Evolutionary conservation across 2,329 filamentous ascomycete species (phyloP).

Genomic region (Sarocladium kiliense): DNA sequence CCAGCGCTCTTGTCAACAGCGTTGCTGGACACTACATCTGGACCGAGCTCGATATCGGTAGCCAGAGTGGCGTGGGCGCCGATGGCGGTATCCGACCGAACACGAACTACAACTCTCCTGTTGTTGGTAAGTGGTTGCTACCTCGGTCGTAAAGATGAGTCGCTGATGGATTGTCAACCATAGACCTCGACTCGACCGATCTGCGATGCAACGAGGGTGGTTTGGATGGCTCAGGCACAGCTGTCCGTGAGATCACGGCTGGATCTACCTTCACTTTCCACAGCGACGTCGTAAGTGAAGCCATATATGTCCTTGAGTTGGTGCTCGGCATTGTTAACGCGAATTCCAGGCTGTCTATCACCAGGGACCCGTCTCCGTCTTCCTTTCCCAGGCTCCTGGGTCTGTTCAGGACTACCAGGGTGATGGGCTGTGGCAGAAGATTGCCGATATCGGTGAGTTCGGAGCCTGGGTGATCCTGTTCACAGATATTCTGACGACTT

Average conservation of each 20-base stretch:
- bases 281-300: constrained; percentile 21
- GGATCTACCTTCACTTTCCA: constrained; percentile 31
- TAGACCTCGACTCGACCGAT: constrained; percentile 31
- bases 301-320: neutral
- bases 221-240: constrained; percentile 21
- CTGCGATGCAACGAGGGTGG: constrained; percentile 33
- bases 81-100: constrained; percentile 30
- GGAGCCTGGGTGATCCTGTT: neutral
- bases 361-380: constrained; percentile 29
- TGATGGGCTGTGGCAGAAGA: constrained; percentile 33
- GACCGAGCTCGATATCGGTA: constrained; percentile 21
- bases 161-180: neutral
- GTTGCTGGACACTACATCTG: constrained; percentile 24
- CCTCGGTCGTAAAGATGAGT: neutral
- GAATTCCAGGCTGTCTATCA: constrained; percentile 29
- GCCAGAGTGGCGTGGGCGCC: constrained; percentile 20
- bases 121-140: constrained; percentile 18
- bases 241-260: constrained; percentile 26
- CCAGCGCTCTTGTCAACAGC: constrained; percentile 8
- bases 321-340: constrained; percentile 11
- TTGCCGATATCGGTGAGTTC: constrained; percentile 26
- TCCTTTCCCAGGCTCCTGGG: constrained; percentile 31
- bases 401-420: constrained; percentile 29
- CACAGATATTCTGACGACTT: neutral
- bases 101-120: constrained; percentile 32